A percentile compares a stretch with the other conserved stretches of the same genome.
phyloP scores from a whole-genome alignment of 441 rosid species.

The Brassica balearica region DNA sequence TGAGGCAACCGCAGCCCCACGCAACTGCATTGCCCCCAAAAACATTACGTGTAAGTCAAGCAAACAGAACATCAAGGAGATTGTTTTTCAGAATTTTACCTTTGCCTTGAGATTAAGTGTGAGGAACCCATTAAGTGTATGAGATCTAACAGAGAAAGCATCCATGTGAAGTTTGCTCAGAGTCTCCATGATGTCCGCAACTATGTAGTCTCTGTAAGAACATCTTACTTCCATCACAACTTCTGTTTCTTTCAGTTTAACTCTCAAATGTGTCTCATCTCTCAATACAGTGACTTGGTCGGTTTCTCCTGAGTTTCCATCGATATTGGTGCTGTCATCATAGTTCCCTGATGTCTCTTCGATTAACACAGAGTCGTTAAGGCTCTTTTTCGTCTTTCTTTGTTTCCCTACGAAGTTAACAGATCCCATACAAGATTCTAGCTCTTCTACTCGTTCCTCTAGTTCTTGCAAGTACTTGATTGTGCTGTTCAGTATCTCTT shows the following conservation, averaged over 20 bases:
- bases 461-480: constrained; percentile 66
- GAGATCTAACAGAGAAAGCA: constrained; percentile 64
- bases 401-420: constrained; percentile 53
- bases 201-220: constrained; percentile 63
- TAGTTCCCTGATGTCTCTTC: constrained; percentile 78
- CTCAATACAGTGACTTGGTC: constrained; percentile 1
- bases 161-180: constrained; percentile 74
- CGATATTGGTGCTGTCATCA: constrained; percentile 46
- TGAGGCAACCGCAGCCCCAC: constrained; percentile 65
- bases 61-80: neutral
- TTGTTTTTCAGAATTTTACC: constrained; percentile 27
- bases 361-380: constrained; percentile 48
- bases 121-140: constrained; percentile 63
- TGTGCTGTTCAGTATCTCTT: constrained; percentile 64
- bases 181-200: constrained; percentile 81
- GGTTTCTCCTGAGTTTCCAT: constrained; percentile 47
- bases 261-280: constrained; percentile 55
- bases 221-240: constrained; percentile 71
- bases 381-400: constrained; percentile 32
- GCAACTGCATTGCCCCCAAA: constrained; percentile 54
- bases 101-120: constrained; percentile 64
- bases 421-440: constrained; percentile 75
- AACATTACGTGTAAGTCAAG: constrained; percentile 13
- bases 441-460: constrained; percentile 74
- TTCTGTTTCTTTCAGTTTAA: constrained; percentile 65